phyloP scores from a whole-genome alignment of 306 rosid genomes.

The Potentilla sterilis region DNA sequence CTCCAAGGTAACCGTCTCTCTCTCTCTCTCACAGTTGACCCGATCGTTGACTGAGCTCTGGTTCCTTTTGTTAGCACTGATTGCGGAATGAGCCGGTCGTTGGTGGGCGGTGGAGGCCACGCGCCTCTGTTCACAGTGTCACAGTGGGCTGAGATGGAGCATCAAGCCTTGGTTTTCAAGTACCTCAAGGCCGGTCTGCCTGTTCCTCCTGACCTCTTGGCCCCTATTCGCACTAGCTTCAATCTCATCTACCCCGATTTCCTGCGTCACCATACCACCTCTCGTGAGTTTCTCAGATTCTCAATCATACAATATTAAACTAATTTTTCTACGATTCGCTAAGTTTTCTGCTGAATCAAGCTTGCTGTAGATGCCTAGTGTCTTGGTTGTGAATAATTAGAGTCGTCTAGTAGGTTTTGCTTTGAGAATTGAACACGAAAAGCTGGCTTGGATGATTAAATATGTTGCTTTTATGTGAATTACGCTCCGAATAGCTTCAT shows the following conservation, averaged over 20 bases:
- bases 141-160: slow-evolving; percentile 82
- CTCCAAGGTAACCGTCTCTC: slow-evolving; percentile 15
- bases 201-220: slow-evolving; percentile 64
- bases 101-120: slow-evolving; percentile 10
- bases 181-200: slow-evolving; percentile 61
- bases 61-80: not conserved
- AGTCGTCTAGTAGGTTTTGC: not conserved
- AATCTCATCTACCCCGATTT: slow-evolving; percentile 49
- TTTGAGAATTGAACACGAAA: not conserved
- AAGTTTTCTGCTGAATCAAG: not conserved
- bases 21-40: not conserved
- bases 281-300: slow-evolving; percentile 9
- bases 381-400: not conserved
- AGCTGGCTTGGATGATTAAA: not conserved
- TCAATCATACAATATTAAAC: not conserved
- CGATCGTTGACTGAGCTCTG: slow-evolving; percentile 1
- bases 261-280: slow-evolving; percentile 41
- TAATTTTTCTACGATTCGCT: not conserved
- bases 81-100: slow-evolving; percentile 26
- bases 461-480: not conserved
- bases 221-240: slow-evolving; percentile 57
- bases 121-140: slow-evolving; percentile 56
- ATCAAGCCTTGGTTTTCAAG: slow-evolving; percentile 72
- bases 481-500: slow-evolving; percentile 11
- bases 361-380: not conserved